Evolutionary conservation across 805 yeast species (phyloP), one percentile per base, ranked within the genome.

Genomic region (Wickerhamiella dianesei): DNA sequence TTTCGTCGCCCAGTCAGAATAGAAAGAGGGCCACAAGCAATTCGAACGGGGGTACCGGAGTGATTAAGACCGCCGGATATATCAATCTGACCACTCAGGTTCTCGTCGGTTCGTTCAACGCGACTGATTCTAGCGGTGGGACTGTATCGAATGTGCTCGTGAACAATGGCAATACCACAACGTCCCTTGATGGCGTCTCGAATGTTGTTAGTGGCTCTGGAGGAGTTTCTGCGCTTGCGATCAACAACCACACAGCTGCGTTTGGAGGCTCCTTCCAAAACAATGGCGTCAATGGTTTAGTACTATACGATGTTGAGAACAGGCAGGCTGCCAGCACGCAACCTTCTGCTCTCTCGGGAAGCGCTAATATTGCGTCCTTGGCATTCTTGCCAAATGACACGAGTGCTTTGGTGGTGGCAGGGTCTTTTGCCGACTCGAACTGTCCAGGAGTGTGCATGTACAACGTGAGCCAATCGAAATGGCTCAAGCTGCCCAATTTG

Each of bases 91-190:
- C 78, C 0, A 50, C 71, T 9, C 64, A 78, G 37, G 72, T 74
- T 0, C 62, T 82, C 43, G 87, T 83, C 6, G 92, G 89, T 18
- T 60, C 64, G 2, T 78, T 80, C 56, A 59, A 56, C 6, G 68
- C 69, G 5, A 37, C 37, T n/a, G 52, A 60, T 3, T 55, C 55
- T 3, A 56, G 61, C 32, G 59, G 56, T 9, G 50, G 59, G 0
- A 40, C 46, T 5, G 64, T 60, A 13, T 35, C 50, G 19, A 57
- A 63, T 35, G 47, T 68, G 13, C 51, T 64, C 14, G 50, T 67
- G 18, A 48, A 57, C 16, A 56, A 63, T 54, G 58, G 55, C 21
- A 55, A n/a, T 41, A 52, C 21, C 51, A 35, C 48, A 3, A 2
- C 21, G 9, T 17, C 45, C 4, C 21, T 42, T 13, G 21, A 5